These are phyloP conservation scores for Macroventuria anomochaeta DNA, from an alignment of 2,329 filamentous ascomycete genomes.

Conservation along the genomic window DNA sequence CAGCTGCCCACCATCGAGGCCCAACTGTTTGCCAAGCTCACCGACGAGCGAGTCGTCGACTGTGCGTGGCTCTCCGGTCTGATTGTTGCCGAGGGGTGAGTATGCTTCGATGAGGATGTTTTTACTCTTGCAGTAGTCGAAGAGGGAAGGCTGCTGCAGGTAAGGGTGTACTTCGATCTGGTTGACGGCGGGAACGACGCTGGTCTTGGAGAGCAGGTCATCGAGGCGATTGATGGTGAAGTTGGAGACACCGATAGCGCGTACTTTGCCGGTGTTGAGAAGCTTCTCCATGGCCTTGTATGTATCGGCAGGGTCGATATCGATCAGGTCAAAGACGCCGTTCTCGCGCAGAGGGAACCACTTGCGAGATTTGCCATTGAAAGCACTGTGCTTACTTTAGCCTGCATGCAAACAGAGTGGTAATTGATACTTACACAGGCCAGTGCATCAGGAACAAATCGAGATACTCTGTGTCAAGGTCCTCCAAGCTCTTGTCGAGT, in stretches of 20 bases:
- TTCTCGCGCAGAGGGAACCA: constrained; percentile 30
- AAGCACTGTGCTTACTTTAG: constrained; percentile 13
- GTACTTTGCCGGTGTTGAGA: constrained; percentile 69
- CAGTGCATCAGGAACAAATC: constrained; percentile 74
- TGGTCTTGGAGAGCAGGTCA: constrained; percentile 68
- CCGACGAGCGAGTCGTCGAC: constrained; percentile 51
- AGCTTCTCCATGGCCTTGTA: constrained; percentile 75
- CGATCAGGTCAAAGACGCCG: constrained; percentile 73
- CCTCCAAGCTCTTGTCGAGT: constrained; percentile 64
- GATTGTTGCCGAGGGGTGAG: constrained; percentile 71
- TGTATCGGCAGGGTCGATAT: constrained; percentile 82
- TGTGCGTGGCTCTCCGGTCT: constrained; percentile 63
- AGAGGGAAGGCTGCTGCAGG: constrained; percentile 51
- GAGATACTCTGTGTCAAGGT: constrained; percentile 68
- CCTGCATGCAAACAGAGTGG: background rate
- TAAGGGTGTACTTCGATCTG: constrained; percentile 77
- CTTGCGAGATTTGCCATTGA: constrained; percentile 44
- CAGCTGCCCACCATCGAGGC: constrained; percentile 74
- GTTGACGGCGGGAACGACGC: constrained; percentile 72
- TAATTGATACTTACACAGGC: constrained; percentile 47
- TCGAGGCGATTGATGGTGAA: constrained; percentile 79
- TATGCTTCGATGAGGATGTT: constrained; percentile 76
- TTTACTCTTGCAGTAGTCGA: constrained; percentile 72
- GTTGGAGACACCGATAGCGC: constrained; percentile 83
- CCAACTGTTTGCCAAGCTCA: constrained; percentile 52